phyloP scores from a whole-genome alignment of 441 rosid genomes.

The Gossypium laxum region DNA sequence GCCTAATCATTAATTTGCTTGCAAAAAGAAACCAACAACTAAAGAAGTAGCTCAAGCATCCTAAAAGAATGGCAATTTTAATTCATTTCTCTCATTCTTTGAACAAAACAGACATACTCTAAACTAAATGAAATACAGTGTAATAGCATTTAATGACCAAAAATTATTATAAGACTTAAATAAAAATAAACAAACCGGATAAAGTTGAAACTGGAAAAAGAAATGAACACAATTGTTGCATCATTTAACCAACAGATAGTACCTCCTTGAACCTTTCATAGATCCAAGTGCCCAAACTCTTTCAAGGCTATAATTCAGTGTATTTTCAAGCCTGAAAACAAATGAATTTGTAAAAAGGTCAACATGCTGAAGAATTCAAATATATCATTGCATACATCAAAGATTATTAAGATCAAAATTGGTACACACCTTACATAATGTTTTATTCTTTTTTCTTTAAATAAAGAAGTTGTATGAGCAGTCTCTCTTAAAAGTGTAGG shows the following conservation, averaged over 20 bases:
- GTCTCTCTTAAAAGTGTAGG: neutral
- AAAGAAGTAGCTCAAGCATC: neutral
- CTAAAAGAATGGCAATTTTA: neutral
- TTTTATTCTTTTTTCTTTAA: neutral
- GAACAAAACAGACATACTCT: neutral
- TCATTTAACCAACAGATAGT: slow-evolving; percentile 9
- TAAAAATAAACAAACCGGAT: neutral
- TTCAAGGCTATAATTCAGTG: slow-evolving; percentile 86
- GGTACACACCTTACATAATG: neutral
- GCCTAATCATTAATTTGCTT: neutral
- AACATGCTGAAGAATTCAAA: neutral
- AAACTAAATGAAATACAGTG: neutral
- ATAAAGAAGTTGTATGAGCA: neutral
- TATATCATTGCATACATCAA: neutral
- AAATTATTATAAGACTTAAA: neutral
- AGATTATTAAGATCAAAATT: neutral
- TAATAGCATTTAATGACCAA: neutral
- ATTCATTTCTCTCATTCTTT: slow-evolving; percentile 3
- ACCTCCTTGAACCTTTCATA: slow-evolving; percentile 78
- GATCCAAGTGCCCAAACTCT: slow-evolving; percentile 86
- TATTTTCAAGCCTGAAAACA: slow-evolving; percentile 75
- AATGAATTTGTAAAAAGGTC: slow-evolving; percentile 7
- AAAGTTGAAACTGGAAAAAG: neutral
- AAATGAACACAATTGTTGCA: neutral
- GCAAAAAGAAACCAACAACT: neutral